phyloP scores from a whole-genome alignment of 2,329 filamentous ascomycete species.

The Ophiostoma sp. region DNA sequence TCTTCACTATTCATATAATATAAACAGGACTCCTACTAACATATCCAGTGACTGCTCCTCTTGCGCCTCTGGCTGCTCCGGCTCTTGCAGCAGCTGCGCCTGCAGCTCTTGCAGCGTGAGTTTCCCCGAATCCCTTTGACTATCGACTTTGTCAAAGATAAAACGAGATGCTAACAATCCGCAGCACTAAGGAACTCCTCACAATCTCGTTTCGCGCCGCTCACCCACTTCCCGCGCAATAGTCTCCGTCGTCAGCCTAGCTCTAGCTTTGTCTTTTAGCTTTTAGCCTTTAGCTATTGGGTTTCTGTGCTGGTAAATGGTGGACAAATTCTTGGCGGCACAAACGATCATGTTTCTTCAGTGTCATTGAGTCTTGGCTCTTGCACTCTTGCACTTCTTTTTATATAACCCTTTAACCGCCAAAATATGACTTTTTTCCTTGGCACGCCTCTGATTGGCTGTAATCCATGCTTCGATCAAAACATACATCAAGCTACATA shows the following conservation, averaged over 20 bases:
- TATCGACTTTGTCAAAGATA: not conserved
- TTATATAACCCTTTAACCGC: constrained; percentile 4
- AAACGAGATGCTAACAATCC: not conserved
- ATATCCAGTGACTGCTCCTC: constrained; percentile 25
- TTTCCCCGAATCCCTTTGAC: not conserved
- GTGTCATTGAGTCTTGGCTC: not conserved
- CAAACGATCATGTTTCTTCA: not conserved
- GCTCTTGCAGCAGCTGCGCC: constrained; percentile 27
- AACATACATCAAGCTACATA: too few relatives aligned
- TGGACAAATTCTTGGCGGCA: not conserved
- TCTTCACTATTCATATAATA: not conserved
- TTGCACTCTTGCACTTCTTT: not conserved
- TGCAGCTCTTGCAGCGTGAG: constrained; percentile 28
- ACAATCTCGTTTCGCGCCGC: not conserved
- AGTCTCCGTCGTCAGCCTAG: not conserved
- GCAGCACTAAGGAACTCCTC: constrained; percentile 14
- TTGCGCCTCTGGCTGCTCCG: constrained; percentile 26
- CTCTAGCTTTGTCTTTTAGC: too few relatives aligned
- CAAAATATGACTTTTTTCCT: too few relatives aligned
- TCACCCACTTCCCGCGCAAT: constrained; percentile 5
- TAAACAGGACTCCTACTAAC: not conserved
- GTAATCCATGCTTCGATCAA: too few relatives aligned
- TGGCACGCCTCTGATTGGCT: too few relatives aligned
- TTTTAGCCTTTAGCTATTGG: too few relatives aligned
- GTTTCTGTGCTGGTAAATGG: not conserved